Evolutionary conservation across 495 filamentous ascomycete genomes (phyloP).

Genomic region (Penicillium tannophilum): DNA sequence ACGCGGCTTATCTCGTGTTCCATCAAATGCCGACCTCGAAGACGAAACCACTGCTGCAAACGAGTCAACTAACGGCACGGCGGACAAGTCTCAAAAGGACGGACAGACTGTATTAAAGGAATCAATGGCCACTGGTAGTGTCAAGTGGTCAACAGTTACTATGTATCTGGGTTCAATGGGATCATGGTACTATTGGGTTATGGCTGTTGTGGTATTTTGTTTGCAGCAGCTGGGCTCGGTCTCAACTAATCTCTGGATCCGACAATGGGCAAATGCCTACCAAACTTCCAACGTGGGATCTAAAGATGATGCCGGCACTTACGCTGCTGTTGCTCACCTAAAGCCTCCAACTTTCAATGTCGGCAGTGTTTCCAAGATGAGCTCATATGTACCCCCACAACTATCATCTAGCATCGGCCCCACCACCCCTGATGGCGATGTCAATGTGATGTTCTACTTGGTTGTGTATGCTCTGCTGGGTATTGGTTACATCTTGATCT

Average conservation of each 20-base stretch:
- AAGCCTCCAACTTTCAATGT: constrained; percentile 46
- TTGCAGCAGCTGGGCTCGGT: constrained; percentile 82
- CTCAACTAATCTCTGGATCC: constrained; percentile 90
- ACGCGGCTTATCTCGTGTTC: constrained; percentile 68
- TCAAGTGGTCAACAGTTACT: constrained; percentile 80
- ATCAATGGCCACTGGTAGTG: constrained; percentile 76
- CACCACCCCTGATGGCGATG: constrained; percentile 44
- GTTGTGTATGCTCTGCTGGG: constrained; percentile 80
- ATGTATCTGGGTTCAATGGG: constrained; percentile 92
- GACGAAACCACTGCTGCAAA: constrained; percentile 39
- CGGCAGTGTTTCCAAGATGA: constrained; percentile 40
- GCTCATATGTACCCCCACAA: constrained; percentile 32
- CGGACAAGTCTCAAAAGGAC: constrained; percentile 37
- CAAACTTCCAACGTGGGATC: constrained; percentile 28
- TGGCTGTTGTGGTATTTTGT: constrained; percentile 71
- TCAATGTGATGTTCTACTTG: constrained; percentile 84
- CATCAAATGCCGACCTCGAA: constrained; percentile 57
- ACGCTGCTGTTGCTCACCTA: constrained; percentile 42
- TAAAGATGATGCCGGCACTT: constrained; percentile 35
- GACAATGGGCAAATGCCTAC: constrained; percentile 80
- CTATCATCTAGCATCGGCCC: constrained; percentile 17
- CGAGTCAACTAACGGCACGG: constrained; percentile 32
- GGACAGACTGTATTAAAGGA: constrained; percentile 62
- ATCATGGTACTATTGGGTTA: constrained; percentile 88
- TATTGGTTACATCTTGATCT: constrained; percentile 69